Evolutionary conservation across 1,139 yeast genomes (phyloP).

Genomic region (Hanseniaspora uvarum): DNA sequence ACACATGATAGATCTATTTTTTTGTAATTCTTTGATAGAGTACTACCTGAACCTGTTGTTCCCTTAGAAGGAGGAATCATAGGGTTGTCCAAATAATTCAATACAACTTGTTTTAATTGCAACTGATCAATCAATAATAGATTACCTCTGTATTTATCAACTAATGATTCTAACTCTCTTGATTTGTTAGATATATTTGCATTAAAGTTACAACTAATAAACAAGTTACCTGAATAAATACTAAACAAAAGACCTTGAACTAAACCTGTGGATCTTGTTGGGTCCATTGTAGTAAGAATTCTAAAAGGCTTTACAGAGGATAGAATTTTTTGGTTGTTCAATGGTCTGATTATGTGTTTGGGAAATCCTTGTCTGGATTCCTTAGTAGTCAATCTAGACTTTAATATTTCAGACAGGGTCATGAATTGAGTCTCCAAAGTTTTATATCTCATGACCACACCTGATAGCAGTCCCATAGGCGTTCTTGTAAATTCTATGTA

Average conservation of each 20-base stretch:
- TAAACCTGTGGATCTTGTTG: conserved; percentile 78
- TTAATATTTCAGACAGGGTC: conserved; percentile 56
- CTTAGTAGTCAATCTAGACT: conserved; percentile 44
- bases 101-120: conserved; percentile 84
- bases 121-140: conserved; percentile 75
- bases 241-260: conserved; percentile 73
- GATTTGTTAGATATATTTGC: conserved; percentile 57
- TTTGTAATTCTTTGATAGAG: conserved; percentile 54
- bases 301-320: conserved; percentile 30
- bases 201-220: conserved; percentile 66
- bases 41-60: conserved; percentile 29
- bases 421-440: conserved; percentile 84
- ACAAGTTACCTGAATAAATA: conserved; percentile 71
- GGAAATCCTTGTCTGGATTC: conserved; percentile 22
- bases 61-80: conserved; percentile 48
- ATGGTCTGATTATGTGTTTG: conserved; percentile 8
- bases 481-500: conserved; percentile 88
- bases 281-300: conserved; percentile 67
- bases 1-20: conserved; percentile 71
- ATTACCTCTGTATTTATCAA: conserved; percentile 61
- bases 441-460: conserved; percentile 84
- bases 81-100: conserved; percentile 86
- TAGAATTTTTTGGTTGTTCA: neutral
- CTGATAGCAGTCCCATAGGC: conserved; percentile 83
- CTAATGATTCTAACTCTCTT: conserved; percentile 76